Evolutionary conservation across 495 filamentous ascomycete species (phyloP).

Genomic region (Acidomyces sp.): DNA sequence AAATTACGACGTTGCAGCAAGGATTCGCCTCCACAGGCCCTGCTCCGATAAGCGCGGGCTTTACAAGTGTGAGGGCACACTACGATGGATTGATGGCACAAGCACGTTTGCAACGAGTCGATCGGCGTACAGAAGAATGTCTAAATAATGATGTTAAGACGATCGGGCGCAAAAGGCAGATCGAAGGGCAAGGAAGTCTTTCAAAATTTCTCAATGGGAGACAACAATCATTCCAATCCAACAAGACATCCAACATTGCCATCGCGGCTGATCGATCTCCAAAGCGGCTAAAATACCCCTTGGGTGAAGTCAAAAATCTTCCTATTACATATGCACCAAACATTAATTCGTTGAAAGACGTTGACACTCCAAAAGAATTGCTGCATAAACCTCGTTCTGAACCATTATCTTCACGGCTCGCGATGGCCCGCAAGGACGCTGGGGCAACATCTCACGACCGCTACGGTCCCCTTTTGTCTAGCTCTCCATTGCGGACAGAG

Average conservation of each 20-base stretch:
- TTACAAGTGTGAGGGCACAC: constrained; percentile 21
- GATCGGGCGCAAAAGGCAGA: constrained; percentile 21
- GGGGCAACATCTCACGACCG: constrained; percentile 10
- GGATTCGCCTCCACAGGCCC: constrained; percentile 18
- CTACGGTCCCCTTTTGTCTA: constrained; percentile 36
- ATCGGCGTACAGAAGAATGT: constrained; percentile 15
- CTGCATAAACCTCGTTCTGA: constrained; percentile 19
- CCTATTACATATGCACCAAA: neutral
- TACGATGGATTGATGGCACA: constrained; percentile 22
- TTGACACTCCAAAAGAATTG: neutral
- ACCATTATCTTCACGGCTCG: constrained; percentile 20
- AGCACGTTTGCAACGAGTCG: constrained; percentile 8
- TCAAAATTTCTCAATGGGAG: constrained; percentile 32
- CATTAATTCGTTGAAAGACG: neutral
- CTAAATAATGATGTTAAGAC: constrained; percentile 1
- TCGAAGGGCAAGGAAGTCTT: constrained; percentile 36
- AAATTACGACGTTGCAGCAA: constrained; percentile 22
- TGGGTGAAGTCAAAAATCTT: constrained; percentile 10
- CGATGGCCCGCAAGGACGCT: neutral
- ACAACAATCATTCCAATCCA: constrained; percentile 1
- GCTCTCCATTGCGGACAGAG: constrained; percentile 29
- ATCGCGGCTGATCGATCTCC: no score
- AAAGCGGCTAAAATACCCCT: no score
- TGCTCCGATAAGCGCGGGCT: constrained; percentile 21
- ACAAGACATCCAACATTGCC: constrained; percentile 18